A percentile compares a stretch with the other conserved stretches of the same genome.
phyloP scores from a whole-genome alignment of 768 basidiomycete genomes.

The Phallus indusiatus region DNA sequence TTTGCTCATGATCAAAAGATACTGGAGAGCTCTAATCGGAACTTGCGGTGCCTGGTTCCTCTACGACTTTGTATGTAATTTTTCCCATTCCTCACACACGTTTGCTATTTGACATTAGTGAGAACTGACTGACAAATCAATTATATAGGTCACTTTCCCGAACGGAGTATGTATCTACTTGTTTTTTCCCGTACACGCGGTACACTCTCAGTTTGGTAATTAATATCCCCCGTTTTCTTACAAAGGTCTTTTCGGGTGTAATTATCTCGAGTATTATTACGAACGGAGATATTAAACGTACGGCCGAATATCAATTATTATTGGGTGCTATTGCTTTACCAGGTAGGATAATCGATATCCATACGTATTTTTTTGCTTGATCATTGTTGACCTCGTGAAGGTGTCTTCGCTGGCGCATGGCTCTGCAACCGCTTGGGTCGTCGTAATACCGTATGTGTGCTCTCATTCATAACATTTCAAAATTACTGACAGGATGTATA shows the following conservation, averaged over 20 bases:
- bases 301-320: slow-evolving; percentile 63
- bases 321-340: slow-evolving; percentile 54
- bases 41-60: slow-evolving; percentile 72
- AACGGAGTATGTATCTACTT: slow-evolving; percentile 41
- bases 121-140: neutral
- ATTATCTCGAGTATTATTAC: slow-evolving; percentile 62
- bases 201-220: slow-evolving; percentile 32
- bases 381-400: slow-evolving; percentile 9
- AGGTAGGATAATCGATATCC: slow-evolving; percentile 32
- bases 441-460: slow-evolving; percentile 40
- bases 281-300: slow-evolving; percentile 42
- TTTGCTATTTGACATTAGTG: neutral
- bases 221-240: slow-evolving; percentile 34
- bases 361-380: slow-evolving; percentile 26
- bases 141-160: slow-evolving; percentile 51
- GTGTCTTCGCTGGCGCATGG: slow-evolving; percentile 21
- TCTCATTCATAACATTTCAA: slow-evolving; percentile 8
- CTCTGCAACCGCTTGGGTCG: slow-evolving; percentile 47
- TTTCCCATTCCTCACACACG: neutral
- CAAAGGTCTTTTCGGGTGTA: slow-evolving; percentile 57
- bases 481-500: slow-evolving; percentile 14
- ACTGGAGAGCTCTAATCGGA: slow-evolving; percentile 62
- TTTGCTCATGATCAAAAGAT: slow-evolving; percentile 44
- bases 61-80: slow-evolving; percentile 48
- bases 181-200: neutral